Evolutionary conservation across 352 stramenopile species (phyloP).

Genomic region (Pythium volutum): DNA sequence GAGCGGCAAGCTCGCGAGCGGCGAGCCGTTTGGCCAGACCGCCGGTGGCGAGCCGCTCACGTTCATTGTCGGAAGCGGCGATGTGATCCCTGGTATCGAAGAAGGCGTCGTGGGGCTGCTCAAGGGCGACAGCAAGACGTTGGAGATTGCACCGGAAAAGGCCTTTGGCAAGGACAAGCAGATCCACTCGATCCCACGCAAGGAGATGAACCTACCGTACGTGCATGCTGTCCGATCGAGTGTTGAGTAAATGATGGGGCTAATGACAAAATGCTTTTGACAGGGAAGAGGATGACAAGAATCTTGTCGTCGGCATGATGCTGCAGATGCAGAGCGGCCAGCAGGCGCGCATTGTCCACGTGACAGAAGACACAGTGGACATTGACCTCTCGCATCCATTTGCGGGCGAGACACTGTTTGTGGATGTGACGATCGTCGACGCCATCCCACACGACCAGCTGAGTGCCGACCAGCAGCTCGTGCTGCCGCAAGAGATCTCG

Average conservation of each 20-base stretch:
- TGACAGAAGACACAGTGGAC: slow-evolving; percentile 68
- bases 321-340: slow-evolving; percentile 59
- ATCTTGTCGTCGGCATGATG: slow-evolving; percentile 59
- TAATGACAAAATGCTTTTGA: background rate
- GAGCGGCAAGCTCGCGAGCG: slow-evolving; percentile 56
- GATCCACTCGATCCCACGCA: slow-evolving; percentile 59
- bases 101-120: slow-evolving; percentile 61
- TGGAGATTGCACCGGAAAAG: slow-evolving; percentile 58
- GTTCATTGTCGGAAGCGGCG: slow-evolving; percentile 69
- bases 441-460: slow-evolving; percentile 45
- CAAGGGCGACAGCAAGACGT: slow-evolving; percentile 60
- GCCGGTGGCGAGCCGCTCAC: slow-evolving; percentile 46
- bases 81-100: slow-evolving; percentile 72
- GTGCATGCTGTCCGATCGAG: background rate
- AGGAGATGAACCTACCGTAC: slow-evolving; percentile 70
- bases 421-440: slow-evolving; percentile 70
- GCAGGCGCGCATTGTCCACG: slow-evolving; percentile 58
- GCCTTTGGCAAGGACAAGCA: slow-evolving; percentile 68
- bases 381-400: slow-evolving; percentile 76
- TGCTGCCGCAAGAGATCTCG: slow-evolving; percentile 68
- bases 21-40: slow-evolving; percentile 54
- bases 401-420: slow-evolving; percentile 72
- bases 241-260: too few species aligned
- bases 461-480: slow-evolving; percentile 50
- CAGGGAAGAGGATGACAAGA: slow-evolving; percentile 54